Conservation (phyloP, 192 early-diverging fungal species). For the Backusella tuberculispora region DNA sequence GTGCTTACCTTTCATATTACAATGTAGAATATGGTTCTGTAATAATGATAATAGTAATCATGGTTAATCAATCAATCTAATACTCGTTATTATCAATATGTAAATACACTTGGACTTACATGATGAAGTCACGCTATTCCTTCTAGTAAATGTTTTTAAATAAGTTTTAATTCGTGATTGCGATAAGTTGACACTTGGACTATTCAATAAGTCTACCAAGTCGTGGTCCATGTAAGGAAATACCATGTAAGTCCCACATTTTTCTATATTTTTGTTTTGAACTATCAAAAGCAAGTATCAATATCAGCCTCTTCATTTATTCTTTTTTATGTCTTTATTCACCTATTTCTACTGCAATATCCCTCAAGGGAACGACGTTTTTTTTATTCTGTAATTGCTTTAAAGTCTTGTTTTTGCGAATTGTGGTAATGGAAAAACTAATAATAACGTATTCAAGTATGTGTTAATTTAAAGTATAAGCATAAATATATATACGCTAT, state of each 20-base stretch:
- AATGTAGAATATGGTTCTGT: slow-evolving; percentile 48
- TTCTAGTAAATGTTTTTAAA: slow-evolving; percentile 89
- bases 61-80: neutral
- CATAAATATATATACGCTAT: too few relatives aligned
- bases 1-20: too few relatives aligned
- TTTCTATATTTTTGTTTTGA: slow-evolving; percentile 26
- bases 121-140: slow-evolving; percentile 88
- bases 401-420: slow-evolving; percentile 95
- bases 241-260: slow-evolving; percentile 89
- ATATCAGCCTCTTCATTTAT: neutral
- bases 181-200: slow-evolving; percentile 67
- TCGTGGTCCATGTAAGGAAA: slow-evolving; percentile 99
- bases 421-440: slow-evolving; percentile 88
- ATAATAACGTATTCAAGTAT: slow-evolving; percentile 11
- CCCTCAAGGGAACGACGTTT: slow-evolving; percentile 71
- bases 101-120: slow-evolving; percentile 27
- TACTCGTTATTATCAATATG: neutral
- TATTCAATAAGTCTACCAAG: slow-evolving; percentile 90
- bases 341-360: slow-evolving; percentile 76
- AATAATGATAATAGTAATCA: neutral
- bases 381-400: slow-evolving; percentile 81
- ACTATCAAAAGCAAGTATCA: neutral
- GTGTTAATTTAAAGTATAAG: too few relatives aligned
- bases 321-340: neutral
- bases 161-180: slow-evolving; percentile 89